Evolutionary conservation across 306 rosid genomes (phyloP).

Genomic region (Quercus mongolica): DNA sequence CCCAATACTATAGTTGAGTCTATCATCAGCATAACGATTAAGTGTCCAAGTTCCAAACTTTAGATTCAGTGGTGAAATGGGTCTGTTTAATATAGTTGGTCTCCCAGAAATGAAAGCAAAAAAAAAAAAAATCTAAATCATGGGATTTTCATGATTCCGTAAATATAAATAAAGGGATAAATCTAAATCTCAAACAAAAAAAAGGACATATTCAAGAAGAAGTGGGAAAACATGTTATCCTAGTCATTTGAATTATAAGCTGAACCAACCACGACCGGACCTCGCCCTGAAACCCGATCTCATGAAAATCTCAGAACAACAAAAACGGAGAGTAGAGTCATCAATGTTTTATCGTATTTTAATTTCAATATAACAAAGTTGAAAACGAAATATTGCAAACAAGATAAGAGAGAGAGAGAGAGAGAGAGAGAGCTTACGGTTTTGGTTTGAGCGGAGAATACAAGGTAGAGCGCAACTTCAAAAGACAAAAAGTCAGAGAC

Average conservation of each 20-base stretch:
- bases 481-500: too few species aligned
- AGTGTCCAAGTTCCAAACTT: not conserved
- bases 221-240: not conserved
- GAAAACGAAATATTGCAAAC: not conserved
- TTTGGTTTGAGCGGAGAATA: not conserved
- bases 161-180: not conserved
- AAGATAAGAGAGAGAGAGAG: not conserved
- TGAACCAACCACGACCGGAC: not conserved
- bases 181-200: not conserved
- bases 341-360: not conserved
- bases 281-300: not conserved
- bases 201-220: not conserved
- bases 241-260: not conserved
- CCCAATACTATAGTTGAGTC: not conserved
- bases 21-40: not conserved
- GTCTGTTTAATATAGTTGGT: not conserved
- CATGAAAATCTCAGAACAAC: too few species aligned
- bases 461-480: too few species aligned
- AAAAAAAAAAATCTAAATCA: not conserved
- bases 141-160: not conserved
- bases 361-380: not conserved
- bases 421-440: conserved; percentile 15
- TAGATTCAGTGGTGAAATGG: not conserved
- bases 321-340: not conserved
- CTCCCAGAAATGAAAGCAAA: not conserved